phyloP scores from a whole-genome alignment of 306 rosid species.

The Mucuna pruriens region DNA sequence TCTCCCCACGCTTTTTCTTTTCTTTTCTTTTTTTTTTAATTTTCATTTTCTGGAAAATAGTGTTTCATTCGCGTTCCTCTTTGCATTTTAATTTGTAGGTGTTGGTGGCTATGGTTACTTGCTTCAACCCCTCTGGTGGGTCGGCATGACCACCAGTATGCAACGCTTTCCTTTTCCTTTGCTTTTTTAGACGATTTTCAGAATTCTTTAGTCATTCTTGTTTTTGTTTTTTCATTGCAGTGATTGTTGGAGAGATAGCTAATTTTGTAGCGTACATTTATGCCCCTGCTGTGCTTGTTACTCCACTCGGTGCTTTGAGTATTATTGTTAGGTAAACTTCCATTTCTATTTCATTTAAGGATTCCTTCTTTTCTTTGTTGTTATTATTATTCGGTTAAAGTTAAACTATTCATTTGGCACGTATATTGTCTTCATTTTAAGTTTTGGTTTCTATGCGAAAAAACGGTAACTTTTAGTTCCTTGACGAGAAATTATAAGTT shows the following conservation, averaged over 20 bases:
- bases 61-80: neutral
- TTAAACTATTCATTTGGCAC: neutral
- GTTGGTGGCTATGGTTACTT: conserved; percentile 91
- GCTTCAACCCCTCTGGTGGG: conserved; percentile 94
- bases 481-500: too few relatives aligned
- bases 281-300: conserved; percentile 90
- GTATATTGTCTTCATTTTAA: too few relatives aligned
- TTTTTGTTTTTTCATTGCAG: conserved; percentile 24
- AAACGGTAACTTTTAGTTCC: neutral
- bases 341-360: neutral
- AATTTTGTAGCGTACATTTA: conserved; percentile 83
- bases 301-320: conserved; percentile 92
- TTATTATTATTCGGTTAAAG: neutral
- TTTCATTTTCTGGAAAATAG: neutral
- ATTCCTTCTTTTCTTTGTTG: neutral
- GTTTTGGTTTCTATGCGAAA: neutral
- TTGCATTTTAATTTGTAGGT: conserved; percentile 51
- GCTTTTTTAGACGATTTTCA: neutral
- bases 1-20: neutral
- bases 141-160: conserved; percentile 92
- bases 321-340: conserved; percentile 77
- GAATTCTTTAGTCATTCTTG: neutral
- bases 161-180: neutral
- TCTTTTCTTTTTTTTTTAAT: neutral
- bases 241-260: conserved; percentile 88